Percentiles rank a stretch among this genome's conserved stretches.
phyloP scores from a whole-genome alignment of 148 eudicot species.

The Amaranthus cruentus region DNA sequence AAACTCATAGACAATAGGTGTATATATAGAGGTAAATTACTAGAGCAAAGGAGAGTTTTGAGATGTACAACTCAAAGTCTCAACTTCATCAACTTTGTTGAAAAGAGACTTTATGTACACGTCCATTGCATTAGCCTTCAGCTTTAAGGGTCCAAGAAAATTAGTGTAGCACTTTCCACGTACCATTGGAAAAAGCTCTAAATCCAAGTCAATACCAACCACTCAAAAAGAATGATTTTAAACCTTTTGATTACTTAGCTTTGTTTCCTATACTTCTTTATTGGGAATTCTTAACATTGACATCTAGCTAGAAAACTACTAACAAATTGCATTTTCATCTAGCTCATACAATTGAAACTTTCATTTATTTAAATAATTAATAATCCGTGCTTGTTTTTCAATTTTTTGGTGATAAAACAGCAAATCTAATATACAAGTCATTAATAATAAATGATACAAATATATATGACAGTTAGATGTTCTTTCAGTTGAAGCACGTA shows the following conservation, averaged over 20 bases:
- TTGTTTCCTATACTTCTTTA: neutral
- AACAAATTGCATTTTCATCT: neutral
- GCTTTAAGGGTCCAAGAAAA: constrained; percentile 19
- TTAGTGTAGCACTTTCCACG: constrained; percentile 6
- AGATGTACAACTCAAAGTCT: neutral
- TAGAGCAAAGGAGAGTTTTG: neutral
- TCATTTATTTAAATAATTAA: too few species aligned
- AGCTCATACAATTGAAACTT: too few species aligned
- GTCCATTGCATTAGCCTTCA: constrained; percentile 20
- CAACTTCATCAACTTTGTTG: constrained; percentile 11
- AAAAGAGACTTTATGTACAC: constrained; percentile 9
- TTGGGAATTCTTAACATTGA: constrained; percentile 9
- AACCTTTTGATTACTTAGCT: neutral
- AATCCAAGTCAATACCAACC: neutral
- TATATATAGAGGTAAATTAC: neutral
- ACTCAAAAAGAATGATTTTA: neutral
- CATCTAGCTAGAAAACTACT: neutral
- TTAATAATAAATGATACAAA: too few species aligned
- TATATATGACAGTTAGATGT: too few species aligned
- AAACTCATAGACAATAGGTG: too few species aligned
- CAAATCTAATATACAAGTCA: too few species aligned
- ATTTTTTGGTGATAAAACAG: too few species aligned
- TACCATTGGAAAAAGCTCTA: constrained; percentile 14
- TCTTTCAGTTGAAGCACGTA: too few species aligned
- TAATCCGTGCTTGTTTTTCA: too few species aligned